Percentiles rank a stretch among this genome's conserved stretches.
phyloP scores from a whole-genome alignment of 108 stramenopile genomes.

The Conticribra weissflogii region DNA sequence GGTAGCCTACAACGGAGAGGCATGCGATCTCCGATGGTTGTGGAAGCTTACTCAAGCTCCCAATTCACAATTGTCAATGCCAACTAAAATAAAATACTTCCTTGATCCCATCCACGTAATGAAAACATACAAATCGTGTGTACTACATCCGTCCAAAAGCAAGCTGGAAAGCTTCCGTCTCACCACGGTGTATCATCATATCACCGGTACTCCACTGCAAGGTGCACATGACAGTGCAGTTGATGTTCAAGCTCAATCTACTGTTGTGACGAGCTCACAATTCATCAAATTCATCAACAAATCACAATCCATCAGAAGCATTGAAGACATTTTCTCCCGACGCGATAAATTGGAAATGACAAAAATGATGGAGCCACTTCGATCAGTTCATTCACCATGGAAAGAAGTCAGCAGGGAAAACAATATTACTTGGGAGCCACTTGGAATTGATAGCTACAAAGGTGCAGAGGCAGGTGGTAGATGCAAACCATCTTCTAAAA shows the following conservation, averaged over 20 bases:
- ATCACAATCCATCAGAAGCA: neutral
- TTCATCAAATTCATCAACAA: slow-evolving; percentile 4
- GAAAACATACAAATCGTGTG: neutral
- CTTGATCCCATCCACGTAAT: slow-evolving; percentile 6
- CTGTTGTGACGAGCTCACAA: neutral
- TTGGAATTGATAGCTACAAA: too few species aligned
- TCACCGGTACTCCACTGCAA: slow-evolving; percentile 1
- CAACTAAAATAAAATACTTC: slow-evolving; percentile 7
- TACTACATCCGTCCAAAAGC: neutral
- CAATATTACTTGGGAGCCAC: too few species aligned
- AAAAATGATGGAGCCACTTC: slow-evolving; percentile 5
- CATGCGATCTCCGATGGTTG: slow-evolving; percentile 12
- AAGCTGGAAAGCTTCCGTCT: neutral
- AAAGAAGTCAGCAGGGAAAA: too few species aligned
- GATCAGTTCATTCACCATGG: too few species aligned
- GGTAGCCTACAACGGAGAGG: neutral
- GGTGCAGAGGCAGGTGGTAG: too few species aligned
- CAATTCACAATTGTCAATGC: neutral
- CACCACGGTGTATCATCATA: neutral
- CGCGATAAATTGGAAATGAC: neutral
- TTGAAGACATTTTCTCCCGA: slow-evolving; percentile 1
- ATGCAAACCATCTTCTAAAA: too few species aligned
- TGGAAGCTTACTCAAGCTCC: slow-evolving; percentile 13
- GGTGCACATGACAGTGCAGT: slow-evolving; percentile 17
- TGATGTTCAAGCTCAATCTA: slow-evolving; percentile 11